Evolutionary conservation across 2,329 filamentous ascomycete species (phyloP), one percentile per base, ranked within the genome.

Genomic region (Pseudogymnoascus sp.): DNA sequence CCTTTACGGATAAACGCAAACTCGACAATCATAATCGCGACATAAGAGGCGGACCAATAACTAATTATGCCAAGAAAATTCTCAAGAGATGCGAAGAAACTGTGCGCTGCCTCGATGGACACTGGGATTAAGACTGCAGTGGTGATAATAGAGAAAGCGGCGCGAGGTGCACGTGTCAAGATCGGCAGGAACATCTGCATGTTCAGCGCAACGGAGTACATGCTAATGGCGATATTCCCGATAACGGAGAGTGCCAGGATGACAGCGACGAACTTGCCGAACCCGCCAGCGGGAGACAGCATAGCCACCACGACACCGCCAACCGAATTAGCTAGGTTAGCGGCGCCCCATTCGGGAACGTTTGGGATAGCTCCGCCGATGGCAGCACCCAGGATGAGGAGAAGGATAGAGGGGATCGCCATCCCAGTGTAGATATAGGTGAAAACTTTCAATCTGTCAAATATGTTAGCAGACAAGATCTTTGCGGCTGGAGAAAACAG

Each of bases 321-420:
- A 0, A 84, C 80, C 4, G 79, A 78, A 40, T 80, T 82, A 50
- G 73, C 67, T 2, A 80, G 75, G 69, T 86, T 85, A 2, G 78
- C 82, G 2, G 74, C 76, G n/a, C 76, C 67, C 84, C 84, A 87
- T 3, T 73, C 73, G 0, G 81, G 77, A 1, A 82, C 76, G 66
- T 80, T 83, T 23, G 79, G 76, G 1, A 84, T 77, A 31, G 84
- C 84, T 5, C 83, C 84, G 16, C 80, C 84, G 47, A 88, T 85
- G n/a, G 85, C 84, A 8, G 84, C 82, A 5, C 85, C 85, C 0
- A 88, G 79, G 0, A 77, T 78, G 83, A 88, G 86, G 60, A 88
- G 77, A 0, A 82, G 76, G 38, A 84, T 76, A 0, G 82, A 83
- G 0, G 84, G 83, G 4, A 82, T 67, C 5, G 78, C 72, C 1